Percentiles rank a stretch among this genome's conserved stretches.
These are phyloP conservation scores for Hordeum marinum DNA, from an alignment of 176 grass and related monocot genomes.

Conservation along the genomic window DNA sequence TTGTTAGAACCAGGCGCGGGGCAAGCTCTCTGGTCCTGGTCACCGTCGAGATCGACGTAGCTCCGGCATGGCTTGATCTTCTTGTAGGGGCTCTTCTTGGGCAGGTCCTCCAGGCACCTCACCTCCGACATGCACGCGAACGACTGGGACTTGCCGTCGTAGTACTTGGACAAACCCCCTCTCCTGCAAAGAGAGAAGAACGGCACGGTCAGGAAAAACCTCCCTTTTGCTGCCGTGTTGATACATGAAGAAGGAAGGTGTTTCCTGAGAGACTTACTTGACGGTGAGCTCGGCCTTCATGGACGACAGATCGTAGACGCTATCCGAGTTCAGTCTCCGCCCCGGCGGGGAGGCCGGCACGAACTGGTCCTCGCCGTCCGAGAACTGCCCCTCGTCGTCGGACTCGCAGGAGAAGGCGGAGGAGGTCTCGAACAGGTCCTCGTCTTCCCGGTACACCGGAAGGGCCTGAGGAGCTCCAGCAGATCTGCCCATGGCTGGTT, in stretches of 20 bases:
- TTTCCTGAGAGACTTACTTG: conserved; percentile 46
- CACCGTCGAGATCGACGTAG: conserved; percentile 33
- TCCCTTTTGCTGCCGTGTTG: not conserved
- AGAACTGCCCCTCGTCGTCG: conserved; percentile 36
- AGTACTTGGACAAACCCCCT: conserved; percentile 75
- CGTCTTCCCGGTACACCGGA: conserved; percentile 31
- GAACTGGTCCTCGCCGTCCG: conserved; percentile 28
- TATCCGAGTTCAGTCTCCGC: conserved; percentile 27
- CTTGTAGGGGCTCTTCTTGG: conserved; percentile 43
- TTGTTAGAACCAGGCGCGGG: not conserved
- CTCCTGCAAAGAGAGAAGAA: conserved; percentile 46
- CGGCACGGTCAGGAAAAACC: not conserved
- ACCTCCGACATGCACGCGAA: conserved; percentile 66
- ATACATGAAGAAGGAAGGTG: not conserved
- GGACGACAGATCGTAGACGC: conserved; percentile 57
- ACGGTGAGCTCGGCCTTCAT: conserved; percentile 52
- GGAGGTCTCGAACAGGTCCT: conserved; percentile 55
- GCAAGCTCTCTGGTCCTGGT: conserved; percentile 33
- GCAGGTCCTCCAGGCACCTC: conserved; percentile 63
- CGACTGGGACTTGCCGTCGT: conserved; percentile 83
- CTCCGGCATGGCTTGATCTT: conserved; percentile 53
- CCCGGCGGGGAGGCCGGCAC: not conserved
- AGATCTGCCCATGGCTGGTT: conserved; percentile 27
- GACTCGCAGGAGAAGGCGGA: conserved; percentile 54
- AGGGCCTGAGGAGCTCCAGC: conserved; percentile 18